phyloP scores from a whole-genome alignment of 2,329 filamentous ascomycete species.

The Ophiosphaerella narmari region DNA sequence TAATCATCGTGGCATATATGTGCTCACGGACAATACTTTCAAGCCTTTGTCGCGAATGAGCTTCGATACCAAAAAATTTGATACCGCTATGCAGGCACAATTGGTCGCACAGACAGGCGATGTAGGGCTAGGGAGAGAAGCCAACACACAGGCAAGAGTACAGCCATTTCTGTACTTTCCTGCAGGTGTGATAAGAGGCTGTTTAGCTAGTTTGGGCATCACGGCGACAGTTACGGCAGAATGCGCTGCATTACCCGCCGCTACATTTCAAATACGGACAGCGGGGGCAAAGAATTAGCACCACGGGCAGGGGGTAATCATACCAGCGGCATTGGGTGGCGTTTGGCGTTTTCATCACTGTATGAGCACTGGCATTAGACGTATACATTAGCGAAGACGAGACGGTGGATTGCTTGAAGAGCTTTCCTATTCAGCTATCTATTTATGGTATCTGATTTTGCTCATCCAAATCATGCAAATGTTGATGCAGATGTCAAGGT shows the following conservation, averaged over 20 bases:
- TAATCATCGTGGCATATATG: constrained; percentile 95
- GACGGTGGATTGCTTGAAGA: neutral
- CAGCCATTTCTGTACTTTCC: constrained; percentile 87
- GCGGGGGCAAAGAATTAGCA: constrained; percentile 65
- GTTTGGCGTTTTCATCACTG: constrained; percentile 16
- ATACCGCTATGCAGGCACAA: constrained; percentile 31
- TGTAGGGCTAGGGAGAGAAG: constrained; percentile 56
- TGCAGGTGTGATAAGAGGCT: constrained; percentile 87
- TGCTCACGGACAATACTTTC: constrained; percentile 91
- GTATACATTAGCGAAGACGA: neutral
- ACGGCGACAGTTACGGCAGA: constrained; percentile 91
- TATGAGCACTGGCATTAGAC: neutral
- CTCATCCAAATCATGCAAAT: constrained; percentile 7
- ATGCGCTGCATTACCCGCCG: constrained; percentile 80
- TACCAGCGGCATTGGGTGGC: constrained; percentile 40
- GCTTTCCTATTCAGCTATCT: constrained; percentile 5
- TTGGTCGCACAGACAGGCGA: constrained; percentile 40
- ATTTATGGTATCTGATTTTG: constrained; percentile 2
- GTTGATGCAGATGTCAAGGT: constrained; percentile 9
- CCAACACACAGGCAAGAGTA: constrained; percentile 37
- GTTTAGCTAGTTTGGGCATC: constrained; percentile 89
- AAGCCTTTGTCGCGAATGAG: constrained; percentile 89
- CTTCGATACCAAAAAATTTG: constrained; percentile 60
- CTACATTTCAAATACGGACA: constrained; percentile 96
- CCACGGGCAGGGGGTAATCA: neutral